Conservation (phyloP, 164 flowering plant species). For the Saururus chinensis region DNA sequence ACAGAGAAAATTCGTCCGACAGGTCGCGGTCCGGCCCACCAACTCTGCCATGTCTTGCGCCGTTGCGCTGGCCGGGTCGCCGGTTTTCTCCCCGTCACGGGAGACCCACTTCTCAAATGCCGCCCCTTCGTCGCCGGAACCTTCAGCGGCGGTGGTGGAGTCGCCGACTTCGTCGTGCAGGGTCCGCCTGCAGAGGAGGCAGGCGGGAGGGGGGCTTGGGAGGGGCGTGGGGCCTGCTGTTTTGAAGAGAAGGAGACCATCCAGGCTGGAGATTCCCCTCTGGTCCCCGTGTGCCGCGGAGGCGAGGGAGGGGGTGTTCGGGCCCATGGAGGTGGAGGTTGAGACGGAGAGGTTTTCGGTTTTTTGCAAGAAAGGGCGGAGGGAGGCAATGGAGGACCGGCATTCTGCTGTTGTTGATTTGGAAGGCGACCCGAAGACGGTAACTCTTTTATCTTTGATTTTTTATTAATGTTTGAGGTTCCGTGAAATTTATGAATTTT, state of each 20-base stretch:
- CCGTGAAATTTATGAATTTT: too few relatives aligned
- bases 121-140: conserved; percentile 10
- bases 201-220: conserved; percentile 17
- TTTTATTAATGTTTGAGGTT: too few relatives aligned
- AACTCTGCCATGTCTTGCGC: conserved; percentile 41
- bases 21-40: too few relatives aligned
- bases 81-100: conserved; percentile 31
- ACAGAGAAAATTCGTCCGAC: too few relatives aligned
- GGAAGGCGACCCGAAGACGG: conserved; percentile 70
- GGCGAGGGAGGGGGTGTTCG: conserved; percentile 1
- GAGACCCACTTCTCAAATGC: conserved; percentile 16
- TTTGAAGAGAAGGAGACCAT: conserved; percentile 68
- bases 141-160: background rate
- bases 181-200: conserved; percentile 29
- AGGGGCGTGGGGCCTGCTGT: conserved; percentile 3
- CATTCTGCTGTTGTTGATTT: conserved; percentile 45
- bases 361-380: conserved; percentile 74
- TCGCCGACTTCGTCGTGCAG: conserved; percentile 17
- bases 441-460: conserved; percentile 12
- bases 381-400: conserved; percentile 77
- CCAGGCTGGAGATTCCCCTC: conserved; percentile 57
- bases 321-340: conserved; percentile 22
- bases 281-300: conserved; percentile 19
- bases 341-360: conserved; percentile 58
- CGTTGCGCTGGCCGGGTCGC: conserved; percentile 27